These are phyloP conservation scores for Prinsepia uniflora DNA, from an alignment of 306 rosid species.

Conservation along the genomic window DNA sequence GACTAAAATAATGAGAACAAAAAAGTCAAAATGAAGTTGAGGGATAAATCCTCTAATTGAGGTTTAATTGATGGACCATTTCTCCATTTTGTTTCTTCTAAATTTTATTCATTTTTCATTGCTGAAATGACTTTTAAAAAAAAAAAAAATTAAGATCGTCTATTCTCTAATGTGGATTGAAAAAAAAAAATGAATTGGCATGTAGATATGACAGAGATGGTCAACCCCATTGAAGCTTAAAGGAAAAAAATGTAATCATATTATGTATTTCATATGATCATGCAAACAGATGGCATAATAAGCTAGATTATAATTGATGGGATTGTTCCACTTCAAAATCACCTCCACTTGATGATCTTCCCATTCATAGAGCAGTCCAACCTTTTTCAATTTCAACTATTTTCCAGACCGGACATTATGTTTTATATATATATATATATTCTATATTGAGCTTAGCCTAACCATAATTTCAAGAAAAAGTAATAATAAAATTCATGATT, in stretches of 20 bases:
- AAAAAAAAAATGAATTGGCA: not conserved
- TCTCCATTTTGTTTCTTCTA: too few relatives aligned
- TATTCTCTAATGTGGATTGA: too few relatives aligned
- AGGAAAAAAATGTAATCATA: not conserved
- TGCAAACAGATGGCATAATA: not conserved
- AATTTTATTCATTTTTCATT: too few relatives aligned
- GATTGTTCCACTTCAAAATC: not conserved
- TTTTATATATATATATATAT: not conserved
- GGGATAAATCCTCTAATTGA: too few relatives aligned
- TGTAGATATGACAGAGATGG: conserved; percentile 15
- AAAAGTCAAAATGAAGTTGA: too few relatives aligned
- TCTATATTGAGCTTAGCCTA: not conserved
- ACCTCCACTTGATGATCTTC: not conserved
- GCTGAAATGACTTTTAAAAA: too few relatives aligned
- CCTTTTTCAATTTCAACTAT: not conserved
- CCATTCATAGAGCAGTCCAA: not conserved
- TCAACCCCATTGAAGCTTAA: conserved; percentile 4
- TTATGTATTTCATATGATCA: not conserved
- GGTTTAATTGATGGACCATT: too few relatives aligned
- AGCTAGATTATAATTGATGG: not conserved
- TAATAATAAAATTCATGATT: not conserved
- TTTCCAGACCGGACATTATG: not conserved
- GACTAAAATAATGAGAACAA: too few relatives aligned
- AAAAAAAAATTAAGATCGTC: too few relatives aligned
- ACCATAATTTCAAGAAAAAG: not conserved